phyloP scores from a whole-genome alignment of 2,329 filamentous ascomycete genomes.

The Microdochium paspali region DNA sequence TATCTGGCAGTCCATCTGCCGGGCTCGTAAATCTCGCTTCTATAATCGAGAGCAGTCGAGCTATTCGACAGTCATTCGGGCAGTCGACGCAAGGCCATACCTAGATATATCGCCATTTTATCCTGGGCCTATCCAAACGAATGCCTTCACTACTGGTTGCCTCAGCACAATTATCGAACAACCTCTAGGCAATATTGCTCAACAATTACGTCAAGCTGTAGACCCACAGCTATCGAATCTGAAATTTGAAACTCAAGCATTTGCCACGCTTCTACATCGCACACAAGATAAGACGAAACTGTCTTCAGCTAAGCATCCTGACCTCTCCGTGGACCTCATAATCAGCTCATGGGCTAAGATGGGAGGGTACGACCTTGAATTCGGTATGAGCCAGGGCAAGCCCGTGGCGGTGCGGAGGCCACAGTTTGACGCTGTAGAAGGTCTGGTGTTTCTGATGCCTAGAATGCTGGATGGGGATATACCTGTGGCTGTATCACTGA shows the following conservation, averaged over 20 bases:
- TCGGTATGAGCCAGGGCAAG: conserved; percentile 32
- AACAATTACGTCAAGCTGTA: conserved; percentile 21
- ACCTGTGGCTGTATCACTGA: conserved; percentile 31
- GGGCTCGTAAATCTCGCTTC: conserved; percentile 25
- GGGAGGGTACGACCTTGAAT: conserved; percentile 33
- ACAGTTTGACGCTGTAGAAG: conserved; percentile 31
- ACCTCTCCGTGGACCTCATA: conserved; percentile 32
- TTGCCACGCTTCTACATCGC: conserved; percentile 28
- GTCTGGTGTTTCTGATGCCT: conserved; percentile 41
- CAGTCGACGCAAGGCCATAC: conserved; percentile 34
- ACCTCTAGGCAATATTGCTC: conserved; percentile 24
- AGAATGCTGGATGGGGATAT: conserved; percentile 30
- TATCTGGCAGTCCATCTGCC: conserved; percentile 35
- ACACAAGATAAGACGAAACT: conserved; percentile 16
- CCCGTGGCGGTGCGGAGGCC: conserved; percentile 39
- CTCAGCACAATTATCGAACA: conserved; percentile 17
- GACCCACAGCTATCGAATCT: conserved; percentile 22
- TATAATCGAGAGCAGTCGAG: conserved; percentile 9
- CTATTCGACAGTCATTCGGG: conserved; percentile 29
- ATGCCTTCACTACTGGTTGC: conserved; percentile 26
- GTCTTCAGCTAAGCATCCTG: conserved; percentile 13
- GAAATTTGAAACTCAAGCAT: conserved; percentile 22
- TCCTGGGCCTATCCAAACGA: conserved; percentile 35
- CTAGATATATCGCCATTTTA: conserved; percentile 32
- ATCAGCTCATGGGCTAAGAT: conserved; percentile 45